These are phyloP conservation scores for Eragrostis curvula DNA, from an alignment of 176 grass and related monocot genomes.

Conservation along the genomic window DNA sequence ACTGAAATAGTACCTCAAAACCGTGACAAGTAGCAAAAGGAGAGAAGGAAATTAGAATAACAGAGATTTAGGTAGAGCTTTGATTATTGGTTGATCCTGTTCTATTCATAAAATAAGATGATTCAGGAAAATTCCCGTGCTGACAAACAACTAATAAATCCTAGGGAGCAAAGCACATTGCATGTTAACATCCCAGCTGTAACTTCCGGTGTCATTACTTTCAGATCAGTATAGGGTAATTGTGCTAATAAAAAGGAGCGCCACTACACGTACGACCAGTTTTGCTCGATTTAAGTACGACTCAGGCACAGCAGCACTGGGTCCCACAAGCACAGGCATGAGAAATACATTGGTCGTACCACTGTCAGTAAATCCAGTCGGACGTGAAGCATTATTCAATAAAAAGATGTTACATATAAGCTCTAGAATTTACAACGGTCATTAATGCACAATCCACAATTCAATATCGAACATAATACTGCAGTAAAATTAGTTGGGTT, in stretches of 20 bases:
- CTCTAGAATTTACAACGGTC: conserved; percentile 14
- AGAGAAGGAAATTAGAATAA: conserved; percentile 3
- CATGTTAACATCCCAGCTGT: background rate
- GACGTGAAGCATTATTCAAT: too few species aligned
- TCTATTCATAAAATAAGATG: background rate
- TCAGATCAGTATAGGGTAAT: background rate
- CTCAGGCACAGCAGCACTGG: too few species aligned
- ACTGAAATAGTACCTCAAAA: conserved; percentile 21
- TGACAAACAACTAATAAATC: background rate
- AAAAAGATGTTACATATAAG: background rate
- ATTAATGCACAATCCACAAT: background rate
- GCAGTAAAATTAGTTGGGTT: conserved; percentile 14
- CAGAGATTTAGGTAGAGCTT: background rate
- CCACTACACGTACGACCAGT: too few species aligned
- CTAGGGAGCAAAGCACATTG: background rate
- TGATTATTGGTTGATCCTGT: background rate
- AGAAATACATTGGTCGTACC: too few species aligned
- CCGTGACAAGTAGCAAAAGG: background rate
- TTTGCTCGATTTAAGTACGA: too few species aligned
- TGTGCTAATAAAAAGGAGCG: conserved; percentile 13
- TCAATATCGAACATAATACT: conserved; percentile 7
- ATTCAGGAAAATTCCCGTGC: background rate
- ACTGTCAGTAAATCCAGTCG: too few species aligned
- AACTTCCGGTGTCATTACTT: background rate
- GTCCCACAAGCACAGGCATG: too few species aligned